Percentiles rank a stretch among this genome's conserved stretches.
phyloP scores from a whole-genome alignment of 768 basidiomycete species.

The Russula vinacea region DNA sequence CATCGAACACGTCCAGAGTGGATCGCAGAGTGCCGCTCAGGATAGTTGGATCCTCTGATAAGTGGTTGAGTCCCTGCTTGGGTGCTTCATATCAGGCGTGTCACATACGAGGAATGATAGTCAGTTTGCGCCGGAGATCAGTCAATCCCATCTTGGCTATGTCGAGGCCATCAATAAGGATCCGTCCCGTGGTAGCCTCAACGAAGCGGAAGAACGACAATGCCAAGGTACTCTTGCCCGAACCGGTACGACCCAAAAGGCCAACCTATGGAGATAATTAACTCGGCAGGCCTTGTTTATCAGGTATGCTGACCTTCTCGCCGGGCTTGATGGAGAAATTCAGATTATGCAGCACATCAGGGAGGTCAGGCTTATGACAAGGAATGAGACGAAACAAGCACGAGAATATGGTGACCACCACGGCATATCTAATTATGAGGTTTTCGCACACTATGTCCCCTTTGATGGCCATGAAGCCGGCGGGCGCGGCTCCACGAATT shows the following conservation, averaged over 20 bases:
- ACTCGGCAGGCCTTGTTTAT: not conserved
- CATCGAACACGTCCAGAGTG: conserved; percentile 80
- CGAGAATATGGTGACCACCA: conserved; percentile 38
- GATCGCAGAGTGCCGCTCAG: conserved; percentile 78
- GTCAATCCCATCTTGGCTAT: conserved; percentile 77
- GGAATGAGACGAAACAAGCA: conserved; percentile 19
- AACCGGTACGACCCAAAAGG: conserved; percentile 63
- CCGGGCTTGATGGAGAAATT: conserved; percentile 70
- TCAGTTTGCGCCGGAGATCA: conserved; percentile 73
- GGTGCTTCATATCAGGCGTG: not conserved
- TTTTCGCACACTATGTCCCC: conserved; percentile 70
- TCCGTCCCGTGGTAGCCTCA: conserved; percentile 75
- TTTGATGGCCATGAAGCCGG: conserved; percentile 71
- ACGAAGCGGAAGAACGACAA: conserved; percentile 88
- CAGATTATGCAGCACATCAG: conserved; percentile 77
- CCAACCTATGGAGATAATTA: conserved; percentile 47
- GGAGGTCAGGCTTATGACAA: conserved; percentile 67
- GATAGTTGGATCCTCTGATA: conserved; percentile 82
- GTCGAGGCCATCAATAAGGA: conserved; percentile 74
- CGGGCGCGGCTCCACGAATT: conserved; percentile 85
- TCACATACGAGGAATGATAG: conserved; percentile 67
- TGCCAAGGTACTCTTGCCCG: conserved; percentile 77
- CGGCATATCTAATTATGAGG: conserved; percentile 75
- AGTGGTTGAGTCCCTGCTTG: not conserved
- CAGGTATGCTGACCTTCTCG: conserved; percentile 59